Base-by-base conservation (phyloP, 768 basidiomycete species). In the Kwoniella newhampshirensis region DNA sequence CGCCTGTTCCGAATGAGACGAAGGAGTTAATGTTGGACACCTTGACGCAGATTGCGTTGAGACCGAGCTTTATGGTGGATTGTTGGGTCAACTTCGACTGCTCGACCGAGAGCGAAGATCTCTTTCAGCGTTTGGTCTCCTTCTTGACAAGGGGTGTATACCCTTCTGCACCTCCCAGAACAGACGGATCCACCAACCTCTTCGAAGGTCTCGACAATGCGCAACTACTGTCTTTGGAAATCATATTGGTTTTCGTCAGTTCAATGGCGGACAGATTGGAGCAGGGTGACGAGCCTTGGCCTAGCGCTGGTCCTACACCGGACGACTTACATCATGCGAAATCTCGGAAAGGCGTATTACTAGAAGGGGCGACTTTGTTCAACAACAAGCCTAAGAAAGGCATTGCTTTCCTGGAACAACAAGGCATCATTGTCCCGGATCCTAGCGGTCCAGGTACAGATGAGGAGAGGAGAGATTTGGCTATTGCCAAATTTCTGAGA, bases 61-160 rank as follows among this genome's bases (percentile, higher is more conserved):
- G 88, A 66, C 84, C 89, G 1, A 89, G 86, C 71, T 93, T 94
- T 79, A 91, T 96, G 88, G 89, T 94, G 43, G 91, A 98, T 68
- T 80, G 96, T 13, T 99, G 91, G 79, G 82, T 85, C 52, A 99
- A 98, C 75, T 99, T 97, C 75, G 96, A 99, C 73, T 97, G 92
- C 70, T 91, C 96, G 69, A 85, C 88, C 63, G 94, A 97, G 70
- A 91, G 90, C 75, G 96, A 98, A 79, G 94, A 98, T 74, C 77
- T 98, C 54, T 94, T 93, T 66, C 93, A 98, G 73, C 81, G 89
- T 15, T 78, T 97, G 20, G 79, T 93, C 57, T 88, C 87, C 23
- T 96, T 98, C 75, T 49, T 76, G 62, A 89, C 90, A 6, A 87
- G 89, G 81, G 86, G 89, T 26, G 87, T 94, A 23, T 89, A 92